phyloP scores from a whole-genome alignment of 495 filamentous ascomycete genomes.

The Penicillium waksmanii region DNA sequence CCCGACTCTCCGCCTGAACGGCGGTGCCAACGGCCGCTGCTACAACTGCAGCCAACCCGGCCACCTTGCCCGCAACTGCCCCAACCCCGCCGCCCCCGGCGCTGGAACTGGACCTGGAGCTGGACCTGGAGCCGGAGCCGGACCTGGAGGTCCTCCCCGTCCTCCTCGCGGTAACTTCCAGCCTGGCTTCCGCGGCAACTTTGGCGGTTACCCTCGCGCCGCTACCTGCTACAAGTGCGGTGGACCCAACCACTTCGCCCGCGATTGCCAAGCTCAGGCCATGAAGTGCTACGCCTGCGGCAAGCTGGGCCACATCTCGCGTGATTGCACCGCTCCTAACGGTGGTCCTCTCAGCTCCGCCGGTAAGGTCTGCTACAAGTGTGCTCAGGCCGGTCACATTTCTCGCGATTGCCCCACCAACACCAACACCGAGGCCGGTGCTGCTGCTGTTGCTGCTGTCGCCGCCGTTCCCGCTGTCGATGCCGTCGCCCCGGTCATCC shows the following conservation, averaged over 20 bases:
- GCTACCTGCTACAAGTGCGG: constrained; percentile 99
- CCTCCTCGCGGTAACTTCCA: constrained; percentile 43
- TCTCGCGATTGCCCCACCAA: constrained; percentile 82
- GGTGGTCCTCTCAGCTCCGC: constrained; percentile 93
- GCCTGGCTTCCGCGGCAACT: constrained; percentile 64
- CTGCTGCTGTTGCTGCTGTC: constrained; percentile 23
- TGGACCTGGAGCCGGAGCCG: constrained; percentile 40
- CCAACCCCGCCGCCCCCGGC: constrained; percentile 63
- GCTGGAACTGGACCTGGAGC: constrained; percentile 60
- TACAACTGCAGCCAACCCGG: constrained; percentile 94
- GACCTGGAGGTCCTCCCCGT: constrained; percentile 54
- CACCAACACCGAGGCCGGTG: constrained; percentile 55
- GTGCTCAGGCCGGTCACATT: constrained; percentile 93
- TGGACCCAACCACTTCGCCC: constrained; percentile 97
- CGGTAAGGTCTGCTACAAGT: constrained; percentile 98
- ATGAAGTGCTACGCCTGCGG: constrained; percentile 99
- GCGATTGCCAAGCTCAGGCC: constrained; percentile 98
- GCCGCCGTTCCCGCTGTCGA: constrained; percentile 10
- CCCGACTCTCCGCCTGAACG: constrained; percentile 92
- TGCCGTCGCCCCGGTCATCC: constrained; percentile 40
- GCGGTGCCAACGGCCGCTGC: constrained; percentile 81
- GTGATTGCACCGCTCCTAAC: constrained; percentile 97
- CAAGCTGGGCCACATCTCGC: constrained; percentile 96
- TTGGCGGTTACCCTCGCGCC: constrained; percentile 68
- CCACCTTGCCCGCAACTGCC: constrained; percentile 90